phyloP scores from a whole-genome alignment of 345 rosid species.

The Lepidium sativum region DNA sequence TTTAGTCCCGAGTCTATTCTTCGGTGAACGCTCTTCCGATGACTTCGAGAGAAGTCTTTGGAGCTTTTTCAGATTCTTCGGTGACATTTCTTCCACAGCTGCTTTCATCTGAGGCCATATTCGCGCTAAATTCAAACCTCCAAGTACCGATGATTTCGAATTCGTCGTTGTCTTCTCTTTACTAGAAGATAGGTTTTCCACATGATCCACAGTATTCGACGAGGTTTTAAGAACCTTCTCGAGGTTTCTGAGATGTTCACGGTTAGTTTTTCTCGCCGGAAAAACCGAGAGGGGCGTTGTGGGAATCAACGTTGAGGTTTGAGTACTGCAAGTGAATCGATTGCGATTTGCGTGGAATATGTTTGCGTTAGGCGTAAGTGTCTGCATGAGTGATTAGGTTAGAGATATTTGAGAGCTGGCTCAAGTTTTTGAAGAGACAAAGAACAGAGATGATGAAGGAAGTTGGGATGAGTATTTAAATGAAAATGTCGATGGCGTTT shows the following conservation, averaged over 20 bases:
- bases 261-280: not conserved
- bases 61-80: constrained; percentile 58
- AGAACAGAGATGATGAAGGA: not conserved
- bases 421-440: not conserved
- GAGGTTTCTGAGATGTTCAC: constrained; percentile 45
- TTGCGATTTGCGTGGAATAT: constrained; percentile 35
- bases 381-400: constrained; percentile 30
- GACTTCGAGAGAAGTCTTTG: constrained; percentile 64
- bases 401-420: not conserved
- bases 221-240: constrained; percentile 34
- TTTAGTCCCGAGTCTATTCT: constrained; percentile 60
- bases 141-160: constrained; percentile 26
- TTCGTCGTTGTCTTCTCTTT: constrained; percentile 9
- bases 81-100: constrained; percentile 85
- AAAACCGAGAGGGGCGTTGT: not conserved
- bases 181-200: not conserved
- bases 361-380: constrained; percentile 41
- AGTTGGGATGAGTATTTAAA: constrained; percentile 8
- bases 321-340: constrained; percentile 42
- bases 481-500: not conserved
- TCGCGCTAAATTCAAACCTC: constrained; percentile 50
- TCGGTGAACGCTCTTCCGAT: constrained; percentile 76
- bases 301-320: constrained; percentile 41
- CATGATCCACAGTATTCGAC: not conserved
- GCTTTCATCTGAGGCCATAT: constrained; percentile 80